Conservation (phyloP, 495 filamentous ascomycete genomes). For the Penicillium bovifimosum region DNA sequence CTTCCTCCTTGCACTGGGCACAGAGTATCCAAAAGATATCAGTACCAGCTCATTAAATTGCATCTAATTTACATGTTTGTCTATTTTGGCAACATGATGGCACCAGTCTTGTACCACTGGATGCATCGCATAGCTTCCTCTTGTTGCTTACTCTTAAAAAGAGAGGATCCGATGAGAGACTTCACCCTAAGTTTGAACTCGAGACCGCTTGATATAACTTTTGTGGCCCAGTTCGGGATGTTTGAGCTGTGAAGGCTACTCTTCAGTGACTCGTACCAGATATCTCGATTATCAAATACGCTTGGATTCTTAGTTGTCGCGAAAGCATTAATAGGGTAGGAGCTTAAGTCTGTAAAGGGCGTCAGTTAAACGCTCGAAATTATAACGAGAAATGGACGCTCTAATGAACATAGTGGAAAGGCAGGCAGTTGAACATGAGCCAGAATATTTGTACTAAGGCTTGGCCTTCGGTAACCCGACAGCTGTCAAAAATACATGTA, state of each 20-base stretch:
- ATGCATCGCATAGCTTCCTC: constrained; percentile 29
- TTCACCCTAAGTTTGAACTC: constrained; percentile 25
- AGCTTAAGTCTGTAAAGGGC: too few relatives aligned
- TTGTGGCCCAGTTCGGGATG: constrained; percentile 27
- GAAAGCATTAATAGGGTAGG: too few relatives aligned
- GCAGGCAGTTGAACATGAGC: too few relatives aligned
- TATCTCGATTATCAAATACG: constrained; percentile 48
- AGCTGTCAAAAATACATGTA: too few relatives aligned
- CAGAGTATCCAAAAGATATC: constrained; percentile 22
- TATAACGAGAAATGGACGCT: too few relatives aligned
- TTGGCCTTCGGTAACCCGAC: too few relatives aligned
- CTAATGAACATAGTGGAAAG: too few relatives aligned
- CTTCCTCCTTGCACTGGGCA: constrained; percentile 16
- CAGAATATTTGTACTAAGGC: too few relatives aligned
- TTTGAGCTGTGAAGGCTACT: constrained; percentile 7
- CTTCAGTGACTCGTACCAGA: constrained; percentile 45
- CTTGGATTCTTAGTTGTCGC: too few relatives aligned
- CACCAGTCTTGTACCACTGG: constrained; percentile 37
- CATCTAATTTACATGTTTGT: constrained; percentile 2
- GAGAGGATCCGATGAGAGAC: constrained; percentile 29
- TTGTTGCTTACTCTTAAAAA: constrained; percentile 24
- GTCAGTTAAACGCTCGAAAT: too few relatives aligned
- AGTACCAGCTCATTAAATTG: constrained; percentile 21
- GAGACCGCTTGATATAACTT: constrained; percentile 21
- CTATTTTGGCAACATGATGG: constrained; percentile 2